phyloP scores from a whole-genome alignment of 2,329 filamentous ascomycete species.

The Paracorniculantispora psalliotae region DNA sequence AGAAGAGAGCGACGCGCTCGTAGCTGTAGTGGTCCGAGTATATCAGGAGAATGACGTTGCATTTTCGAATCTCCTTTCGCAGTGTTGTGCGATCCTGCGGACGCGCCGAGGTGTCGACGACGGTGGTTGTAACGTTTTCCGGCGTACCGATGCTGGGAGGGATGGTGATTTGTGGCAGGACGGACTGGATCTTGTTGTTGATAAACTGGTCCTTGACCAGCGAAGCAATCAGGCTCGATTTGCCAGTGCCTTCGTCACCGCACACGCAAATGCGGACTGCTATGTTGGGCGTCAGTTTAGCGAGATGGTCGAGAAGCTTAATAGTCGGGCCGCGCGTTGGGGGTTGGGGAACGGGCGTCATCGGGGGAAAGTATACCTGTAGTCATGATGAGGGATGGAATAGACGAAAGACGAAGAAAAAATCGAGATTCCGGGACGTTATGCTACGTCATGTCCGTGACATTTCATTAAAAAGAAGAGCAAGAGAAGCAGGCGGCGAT shows the following conservation, averaged over 20 bases:
- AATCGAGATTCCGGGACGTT: not conserved
- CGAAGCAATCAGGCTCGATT: conserved; percentile 88
- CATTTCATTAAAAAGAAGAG: not conserved
- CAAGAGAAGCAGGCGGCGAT: not conserved
- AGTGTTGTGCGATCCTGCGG: conserved; percentile 88
- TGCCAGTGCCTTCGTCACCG: conserved; percentile 93
- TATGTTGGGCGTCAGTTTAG: not conserved
- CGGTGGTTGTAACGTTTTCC: conserved; percentile 94
- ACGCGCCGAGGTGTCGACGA: conserved; percentile 93
- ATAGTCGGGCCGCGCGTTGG: not conserved
- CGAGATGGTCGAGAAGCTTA: not conserved
- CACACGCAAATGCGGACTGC: conserved; percentile 91
- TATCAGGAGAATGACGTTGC: conserved; percentile 92
- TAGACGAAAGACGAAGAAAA: not conserved
- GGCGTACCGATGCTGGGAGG: conserved; percentile 89
- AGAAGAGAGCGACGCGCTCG: conserved; percentile 92
- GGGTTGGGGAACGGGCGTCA: not conserved
- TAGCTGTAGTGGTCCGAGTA: conserved; percentile 99
- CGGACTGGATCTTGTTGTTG: conserved; percentile 87
- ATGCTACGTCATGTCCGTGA: conserved; percentile 5
- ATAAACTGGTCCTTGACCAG: conserved; percentile 97
- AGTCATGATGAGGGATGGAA: conserved; percentile 20
- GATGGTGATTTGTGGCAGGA: conserved; percentile 91
- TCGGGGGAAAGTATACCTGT: conserved; percentile 19
- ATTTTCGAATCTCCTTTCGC: conserved; percentile 91